phyloP scores from a whole-genome alignment of 495 filamentous ascomycete species.

The Recurvomyces mirabilis region DNA sequence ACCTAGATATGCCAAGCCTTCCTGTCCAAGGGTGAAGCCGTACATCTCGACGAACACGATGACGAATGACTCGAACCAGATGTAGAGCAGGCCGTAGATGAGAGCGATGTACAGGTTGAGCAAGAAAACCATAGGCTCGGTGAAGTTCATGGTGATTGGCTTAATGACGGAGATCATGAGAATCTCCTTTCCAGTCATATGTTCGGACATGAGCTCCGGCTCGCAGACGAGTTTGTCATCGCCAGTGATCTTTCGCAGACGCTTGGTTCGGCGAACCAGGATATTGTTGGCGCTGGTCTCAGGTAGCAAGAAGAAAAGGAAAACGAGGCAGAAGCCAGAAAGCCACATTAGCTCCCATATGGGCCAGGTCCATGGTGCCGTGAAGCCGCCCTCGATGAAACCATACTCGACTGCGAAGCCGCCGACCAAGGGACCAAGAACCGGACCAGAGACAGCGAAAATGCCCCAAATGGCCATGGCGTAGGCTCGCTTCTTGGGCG shows the following conservation, averaged over 20 bases:
- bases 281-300: conserved; percentile 33
- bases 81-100: conserved; percentile 44
- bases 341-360: conserved; percentile 34
- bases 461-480: conserved; percentile 29
- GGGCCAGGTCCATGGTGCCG: conserved; percentile 30
- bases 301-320: conserved; percentile 32
- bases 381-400: conserved; percentile 19
- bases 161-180: conserved; percentile 30
- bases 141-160: conserved; percentile 33
- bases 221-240: conserved; percentile 29
- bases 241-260: conserved; percentile 30
- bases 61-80: conserved; percentile 49
- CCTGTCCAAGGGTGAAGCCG: conserved; percentile 36
- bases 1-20: conserved; percentile 41
- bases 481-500: conserved; percentile 28
- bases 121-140: conserved; percentile 41
- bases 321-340: conserved; percentile 29
- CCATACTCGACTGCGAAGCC: conserved; percentile 31
- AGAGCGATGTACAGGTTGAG: conserved; percentile 44
- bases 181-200: conserved; percentile 31
- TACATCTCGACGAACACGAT: conserved; percentile 41
- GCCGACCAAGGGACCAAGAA: conserved; percentile 36
- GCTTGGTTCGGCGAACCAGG: conserved; percentile 29
- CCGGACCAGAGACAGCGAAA: conserved; percentile 32
- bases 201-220: conserved; percentile 27